phyloP scores from a whole-genome alignment of 371 early-diverging fungal species.

The Apophysomyces sp. region DNA sequence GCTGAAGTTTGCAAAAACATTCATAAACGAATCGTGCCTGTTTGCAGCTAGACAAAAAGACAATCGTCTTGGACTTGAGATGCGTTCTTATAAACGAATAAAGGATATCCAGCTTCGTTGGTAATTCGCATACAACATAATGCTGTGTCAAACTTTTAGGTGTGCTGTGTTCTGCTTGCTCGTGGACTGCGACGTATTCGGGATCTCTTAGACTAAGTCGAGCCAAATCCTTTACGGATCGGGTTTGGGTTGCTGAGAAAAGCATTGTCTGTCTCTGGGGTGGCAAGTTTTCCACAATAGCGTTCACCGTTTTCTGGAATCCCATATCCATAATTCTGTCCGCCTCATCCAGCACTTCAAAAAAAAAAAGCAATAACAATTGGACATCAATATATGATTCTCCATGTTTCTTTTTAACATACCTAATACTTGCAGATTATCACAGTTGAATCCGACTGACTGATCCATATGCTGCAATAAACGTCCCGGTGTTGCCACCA shows the following conservation, averaged over 20 bases:
- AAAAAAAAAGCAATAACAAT: background rate
- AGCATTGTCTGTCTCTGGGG: conserved; percentile 86
- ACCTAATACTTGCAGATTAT: conserved; percentile 81
- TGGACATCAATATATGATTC: background rate
- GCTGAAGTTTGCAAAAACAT: conserved; percentile 91
- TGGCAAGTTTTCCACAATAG: conserved; percentile 92
- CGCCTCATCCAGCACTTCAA: conserved; percentile 94
- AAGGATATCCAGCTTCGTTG: conserved; percentile 87
- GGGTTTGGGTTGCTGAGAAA: conserved; percentile 97
- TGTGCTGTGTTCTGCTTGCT: conserved; percentile 78
- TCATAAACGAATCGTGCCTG: conserved; percentile 87
- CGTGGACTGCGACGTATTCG: conserved; percentile 94
- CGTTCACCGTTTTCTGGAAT: conserved; percentile 92
- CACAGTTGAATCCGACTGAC: conserved; percentile 87
- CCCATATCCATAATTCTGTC: conserved; percentile 96
- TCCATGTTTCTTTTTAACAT: conserved; percentile 4
- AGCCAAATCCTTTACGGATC: conserved; percentile 91
- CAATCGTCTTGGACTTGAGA: conserved; percentile 70
- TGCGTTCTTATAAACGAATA: conserved; percentile 94
- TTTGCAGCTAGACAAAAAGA: conserved; percentile 45
- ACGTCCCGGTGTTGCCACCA: conserved; percentile 98
- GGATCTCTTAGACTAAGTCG: conserved; percentile 87
- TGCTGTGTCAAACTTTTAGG: conserved; percentile 82
- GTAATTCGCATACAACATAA: conserved; percentile 80
- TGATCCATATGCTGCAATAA: conserved; percentile 98